Evolutionary conservation across 495 filamentous ascomycete species (phyloP).

Genomic region (Halenospora varia): DNA sequence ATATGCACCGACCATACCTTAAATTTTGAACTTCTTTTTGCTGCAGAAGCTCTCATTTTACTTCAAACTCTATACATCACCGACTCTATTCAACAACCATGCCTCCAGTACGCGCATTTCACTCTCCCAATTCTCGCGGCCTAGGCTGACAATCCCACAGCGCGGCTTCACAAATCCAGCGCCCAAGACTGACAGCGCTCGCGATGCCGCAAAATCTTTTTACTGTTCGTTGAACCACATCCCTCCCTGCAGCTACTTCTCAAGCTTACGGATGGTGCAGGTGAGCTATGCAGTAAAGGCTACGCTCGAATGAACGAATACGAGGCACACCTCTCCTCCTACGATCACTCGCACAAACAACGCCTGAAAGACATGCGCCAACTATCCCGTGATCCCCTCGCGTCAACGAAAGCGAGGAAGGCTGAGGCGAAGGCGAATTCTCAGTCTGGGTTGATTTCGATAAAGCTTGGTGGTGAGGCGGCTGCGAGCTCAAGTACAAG

Average conservation of each 20-base stretch:
- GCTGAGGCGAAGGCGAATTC: conserved; percentile 66
- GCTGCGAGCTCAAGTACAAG: background rate
- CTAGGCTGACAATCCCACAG: conserved; percentile 6
- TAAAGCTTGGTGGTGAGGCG: conserved; percentile 42
- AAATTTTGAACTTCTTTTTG: background rate
- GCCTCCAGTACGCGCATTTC: conserved; percentile 37
- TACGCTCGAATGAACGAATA: conserved; percentile 69
- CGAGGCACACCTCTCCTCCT: conserved; percentile 63
- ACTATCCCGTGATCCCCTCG: conserved; percentile 55
- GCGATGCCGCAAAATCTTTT: conserved; percentile 84
- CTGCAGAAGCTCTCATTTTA: no score
- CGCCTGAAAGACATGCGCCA: conserved; percentile 65
- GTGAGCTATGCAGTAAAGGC: conserved; percentile 63
- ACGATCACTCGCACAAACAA: conserved; percentile 68
- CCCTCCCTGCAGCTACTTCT: background rate
- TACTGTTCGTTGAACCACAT: conserved; percentile 51
- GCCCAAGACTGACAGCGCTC: conserved; percentile 75
- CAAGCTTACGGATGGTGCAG: conserved; percentile 18
- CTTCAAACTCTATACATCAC: background rate
- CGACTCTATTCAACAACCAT: conserved; percentile 20
- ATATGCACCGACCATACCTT: conserved; percentile 15
- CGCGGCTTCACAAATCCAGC: conserved; percentile 40
- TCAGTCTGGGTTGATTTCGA: conserved; percentile 45
- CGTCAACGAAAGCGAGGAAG: conserved; percentile 57
- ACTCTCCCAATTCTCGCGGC: background rate